Conservation (phyloP, 352 stramenopile species). For the Globisporangium yorkense region DNA sequence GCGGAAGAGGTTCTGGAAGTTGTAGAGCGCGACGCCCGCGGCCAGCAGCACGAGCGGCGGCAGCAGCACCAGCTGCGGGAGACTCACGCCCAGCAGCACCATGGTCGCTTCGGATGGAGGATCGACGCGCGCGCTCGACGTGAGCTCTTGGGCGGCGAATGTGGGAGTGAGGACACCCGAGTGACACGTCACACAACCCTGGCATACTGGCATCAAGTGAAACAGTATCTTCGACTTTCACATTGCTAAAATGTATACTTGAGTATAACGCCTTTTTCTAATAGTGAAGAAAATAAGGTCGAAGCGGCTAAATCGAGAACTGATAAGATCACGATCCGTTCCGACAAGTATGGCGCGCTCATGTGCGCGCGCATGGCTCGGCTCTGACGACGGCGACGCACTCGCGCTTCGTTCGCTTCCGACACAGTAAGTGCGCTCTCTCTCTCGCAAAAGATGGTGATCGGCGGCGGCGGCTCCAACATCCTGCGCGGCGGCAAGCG, state of each 20-base stretch:
- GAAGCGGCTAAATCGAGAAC: not conserved
- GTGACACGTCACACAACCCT: not conserved
- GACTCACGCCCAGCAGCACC: slow-evolving; percentile 41
- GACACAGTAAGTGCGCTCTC: too few species aligned
- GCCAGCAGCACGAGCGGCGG: slow-evolving; percentile 63
- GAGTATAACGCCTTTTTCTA: not conserved
- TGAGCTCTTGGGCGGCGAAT: not conserved
- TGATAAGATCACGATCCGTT: not conserved
- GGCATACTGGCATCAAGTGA: not conserved
- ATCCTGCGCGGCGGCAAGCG: slow-evolving; percentile 76
- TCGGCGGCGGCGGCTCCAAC: slow-evolving; percentile 65
- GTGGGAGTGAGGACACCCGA: not conserved
- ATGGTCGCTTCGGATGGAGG: not conserved
- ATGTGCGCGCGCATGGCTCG: too few species aligned
- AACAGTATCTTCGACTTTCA: not conserved
- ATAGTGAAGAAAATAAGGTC: not conserved
- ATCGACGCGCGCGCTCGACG: too few species aligned
- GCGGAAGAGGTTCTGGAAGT: slow-evolving; percentile 75
- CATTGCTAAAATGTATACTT: not conserved
- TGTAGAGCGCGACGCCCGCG: slow-evolving; percentile 64
- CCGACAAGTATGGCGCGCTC: not conserved
- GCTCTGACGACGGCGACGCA: too few species aligned
- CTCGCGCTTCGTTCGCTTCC: too few species aligned
- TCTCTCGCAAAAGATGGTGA: too few species aligned
- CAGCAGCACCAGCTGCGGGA: slow-evolving; percentile 64